Base-by-base conservation (phyloP, 441 rosid species). In the Oxalis stricta region DNA sequence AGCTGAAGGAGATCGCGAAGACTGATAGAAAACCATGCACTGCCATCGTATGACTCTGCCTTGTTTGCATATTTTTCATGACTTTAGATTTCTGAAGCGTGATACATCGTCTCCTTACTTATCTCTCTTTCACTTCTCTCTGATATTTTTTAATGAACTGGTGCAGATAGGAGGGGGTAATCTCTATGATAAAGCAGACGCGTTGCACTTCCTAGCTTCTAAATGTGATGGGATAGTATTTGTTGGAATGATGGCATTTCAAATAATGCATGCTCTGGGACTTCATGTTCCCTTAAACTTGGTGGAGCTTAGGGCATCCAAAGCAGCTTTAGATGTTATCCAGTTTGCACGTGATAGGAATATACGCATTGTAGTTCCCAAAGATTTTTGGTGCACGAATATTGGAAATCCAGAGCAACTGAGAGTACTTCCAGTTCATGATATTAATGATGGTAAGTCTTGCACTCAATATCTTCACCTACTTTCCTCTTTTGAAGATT, bases 141-240 rank as follows among this genome's bases (percentile, higher is more conserved):
- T 49, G 30, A 18, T 32, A n/a, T 19, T 47, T 18, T 42, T 18
- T 33, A 19, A 24, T 57, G 23, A n/a, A n/a, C n/a, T 36, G 50
- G 51, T 71, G 60, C 62, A 82, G 92, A 60, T 82, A 69, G 86
- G 92, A 48, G 92, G 92, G 34, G 68, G 72, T 18, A 71, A 75
- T 71, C 64, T 82, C 53, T 46, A 26, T 18, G 45, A 61, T 26
- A 82, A 82, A 63, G 79, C 64, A 45, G 59, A 72, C 44, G 84
- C 92, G 16, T 58, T 82, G 66, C 61, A 37, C 5, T 64, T 59
- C 52, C 69, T 82, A 66, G 77, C 74, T 58, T 75, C 92, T 48
- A 56, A 60, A 60, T 75, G 92, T 47, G 82, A 82, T 49, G 73
- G 66, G 37, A 55, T 82, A 57, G 37, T 82, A 48, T 73, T 82